Evolutionary conservation across 2,329 filamentous ascomycete species (phyloP).

Genomic region (Beauveria asiatica): DNA sequence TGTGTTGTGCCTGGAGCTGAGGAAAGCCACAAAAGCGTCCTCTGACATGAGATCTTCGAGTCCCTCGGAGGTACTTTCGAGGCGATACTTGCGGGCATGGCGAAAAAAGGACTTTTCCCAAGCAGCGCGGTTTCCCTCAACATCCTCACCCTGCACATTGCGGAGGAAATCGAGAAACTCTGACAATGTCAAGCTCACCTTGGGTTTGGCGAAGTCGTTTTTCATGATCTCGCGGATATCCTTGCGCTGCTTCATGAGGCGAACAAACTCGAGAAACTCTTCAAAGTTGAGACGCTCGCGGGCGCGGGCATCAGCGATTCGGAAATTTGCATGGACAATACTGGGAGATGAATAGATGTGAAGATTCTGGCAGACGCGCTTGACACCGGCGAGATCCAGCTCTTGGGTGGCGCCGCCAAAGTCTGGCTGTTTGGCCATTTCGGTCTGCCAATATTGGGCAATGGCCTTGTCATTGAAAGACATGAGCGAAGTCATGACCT

Average conservation of each 20-base stretch:
- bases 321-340: slow-evolving; percentile 66
- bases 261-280: slow-evolving; percentile 79
- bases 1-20: slow-evolving; percentile 66
- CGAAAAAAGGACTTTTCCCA: slow-evolving; percentile 70
- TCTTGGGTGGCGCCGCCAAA: slow-evolving; percentile 53
- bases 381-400: slow-evolving; percentile 70
- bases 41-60: slow-evolving; percentile 54
- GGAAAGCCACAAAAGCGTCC: slow-evolving; percentile 66
- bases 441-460: slow-evolving; percentile 74
- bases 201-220: slow-evolving; percentile 47
- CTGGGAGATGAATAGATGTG: slow-evolving; percentile 83
- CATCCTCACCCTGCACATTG: slow-evolving; percentile 65
- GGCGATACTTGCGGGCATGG: slow-evolving; percentile 52
- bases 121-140: slow-evolving; percentile 52
- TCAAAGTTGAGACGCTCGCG: slow-evolving; percentile 63
- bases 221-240: slow-evolving; percentile 72
- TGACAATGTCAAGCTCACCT: slow-evolving; percentile 56
- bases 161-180: slow-evolving; percentile 73
- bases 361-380: slow-evolving; percentile 76
- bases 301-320: slow-evolving; percentile 56
- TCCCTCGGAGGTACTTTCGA: slow-evolving; percentile 38
- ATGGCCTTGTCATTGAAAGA: slow-evolving; percentile 78
- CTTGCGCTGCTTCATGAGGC: slow-evolving; percentile 71
- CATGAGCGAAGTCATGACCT: slow-evolving; percentile 82
- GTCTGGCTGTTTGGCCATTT: slow-evolving; percentile 63